Conservation (phyloP, 768 basidiomycete species). For the Gloeopeniophorella convolvens region DNA sequence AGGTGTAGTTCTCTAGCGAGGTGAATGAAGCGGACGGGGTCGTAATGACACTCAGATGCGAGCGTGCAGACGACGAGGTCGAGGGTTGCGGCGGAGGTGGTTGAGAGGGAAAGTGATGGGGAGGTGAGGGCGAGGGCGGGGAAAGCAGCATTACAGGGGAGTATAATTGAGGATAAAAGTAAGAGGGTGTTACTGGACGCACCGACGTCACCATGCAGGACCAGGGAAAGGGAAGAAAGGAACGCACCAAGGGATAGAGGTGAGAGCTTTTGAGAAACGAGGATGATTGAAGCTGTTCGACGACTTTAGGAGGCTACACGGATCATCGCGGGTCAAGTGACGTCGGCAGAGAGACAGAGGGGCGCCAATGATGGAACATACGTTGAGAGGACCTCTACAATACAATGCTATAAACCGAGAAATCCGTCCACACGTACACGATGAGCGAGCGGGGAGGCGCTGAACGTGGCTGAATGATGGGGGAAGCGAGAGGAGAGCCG, state of each 20-base stretch:
- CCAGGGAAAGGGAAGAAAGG: background rate
- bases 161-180: background rate
- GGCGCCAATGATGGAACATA: background rate
- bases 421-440: background rate
- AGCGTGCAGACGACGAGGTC: slow-evolving; percentile 1
- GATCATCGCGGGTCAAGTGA: background rate
- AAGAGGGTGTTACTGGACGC: background rate
- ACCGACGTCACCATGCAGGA: background rate
- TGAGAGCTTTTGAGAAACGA: background rate
- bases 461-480: no score
- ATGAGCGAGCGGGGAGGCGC: background rate
- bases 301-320: background rate
- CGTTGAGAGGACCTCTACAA: slow-evolving; percentile 4
- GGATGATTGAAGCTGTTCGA: background rate
- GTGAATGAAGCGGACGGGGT: background rate
- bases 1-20: slow-evolving; percentile 4
- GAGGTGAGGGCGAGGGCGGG: slow-evolving; percentile 11
- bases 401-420: slow-evolving; percentile 7
- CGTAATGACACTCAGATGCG: slow-evolving; percentile 5
- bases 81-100: background rate
- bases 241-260: background rate
- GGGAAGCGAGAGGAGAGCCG: background rate
- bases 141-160: slow-evolving; percentile 17
- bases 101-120: slow-evolving; percentile 11
- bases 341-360: background rate